Base-by-base conservation (phyloP, 2,329 filamentous ascomycete genomes). In the Diaporthe sp. region DNA sequence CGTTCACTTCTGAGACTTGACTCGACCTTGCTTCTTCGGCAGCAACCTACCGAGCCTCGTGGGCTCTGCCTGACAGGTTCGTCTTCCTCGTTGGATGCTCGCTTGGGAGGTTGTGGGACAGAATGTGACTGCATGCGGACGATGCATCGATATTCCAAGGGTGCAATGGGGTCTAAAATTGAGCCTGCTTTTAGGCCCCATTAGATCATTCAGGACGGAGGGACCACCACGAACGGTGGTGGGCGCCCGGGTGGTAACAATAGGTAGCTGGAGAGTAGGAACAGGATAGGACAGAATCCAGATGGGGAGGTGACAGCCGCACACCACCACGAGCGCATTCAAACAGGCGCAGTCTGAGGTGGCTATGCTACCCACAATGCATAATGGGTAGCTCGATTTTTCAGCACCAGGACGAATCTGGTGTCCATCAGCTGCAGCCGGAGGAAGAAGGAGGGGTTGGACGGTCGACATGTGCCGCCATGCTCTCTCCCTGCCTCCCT, bases 21-120 rank as follows among this genome's bases (percentile, higher is more conserved):
- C 37, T 73, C 39, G 57, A 42, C 44, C 47, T 49, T 73, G 39
- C 47, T 47, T 47, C 7, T 65, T 57, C 58, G 71, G 71, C 71
- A 73, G 71, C 71, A 31, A 9, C 60, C 61, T 73, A 73, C 71
- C 71, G 71, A 73, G 60, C 20, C 47, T 73, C 55, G 44, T 44
- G 37, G 44, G 3, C 22, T 44, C 49, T 72, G 42, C 25, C 70
- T 22, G 53, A 9, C 68, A 44, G 10, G 7, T 13, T 5, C 13
- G 25, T 13, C 31, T 20, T 53, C 17, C 34, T 25, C 34, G 47
- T 37, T 53, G 17, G 47, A 63, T 20, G 8, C 37, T 28, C 63
- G 44, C 44, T 15, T 31, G 12, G 31, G 22, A 12, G 8, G 28
- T 17, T n/a, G 31, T 53, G 47, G 31, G 47, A 37, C 31, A 68